Conservation (phyloP, 225 moss, liverwort and hornwort genomes). For the Polytrichum formosum region DNA sequence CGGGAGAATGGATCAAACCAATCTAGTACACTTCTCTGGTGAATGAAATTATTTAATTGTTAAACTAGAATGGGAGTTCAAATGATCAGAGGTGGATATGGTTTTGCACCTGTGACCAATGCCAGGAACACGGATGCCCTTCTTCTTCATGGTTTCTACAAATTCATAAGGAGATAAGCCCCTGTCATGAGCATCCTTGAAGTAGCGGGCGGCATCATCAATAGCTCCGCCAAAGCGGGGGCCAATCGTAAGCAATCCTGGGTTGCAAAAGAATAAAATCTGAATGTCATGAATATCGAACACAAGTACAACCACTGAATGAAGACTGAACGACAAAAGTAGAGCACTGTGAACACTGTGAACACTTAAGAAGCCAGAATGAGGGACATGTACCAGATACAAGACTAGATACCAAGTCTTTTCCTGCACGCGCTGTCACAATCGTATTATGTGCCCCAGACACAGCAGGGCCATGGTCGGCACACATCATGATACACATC, state of each 20-base stretch:
- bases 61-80: too few relatives aligned
- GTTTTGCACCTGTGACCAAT: slow-evolving; percentile 63
- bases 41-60: too few relatives aligned
- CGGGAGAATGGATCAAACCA: too few relatives aligned
- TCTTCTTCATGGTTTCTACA: slow-evolving; percentile 95
- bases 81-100: too few relatives aligned
- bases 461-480: slow-evolving; percentile 87
- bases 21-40: too few relatives aligned
- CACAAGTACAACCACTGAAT: too few relatives aligned
- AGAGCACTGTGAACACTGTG: background rate
- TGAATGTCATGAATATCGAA: slow-evolving; percentile 3
- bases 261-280: background rate
- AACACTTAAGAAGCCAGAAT: background rate
- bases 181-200: slow-evolving; percentile 81
- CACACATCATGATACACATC: slow-evolving; percentile 90
- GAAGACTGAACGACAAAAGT: background rate
- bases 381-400: slow-evolving; percentile 44
- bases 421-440: slow-evolving; percentile 82
- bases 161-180: slow-evolving; percentile 78
- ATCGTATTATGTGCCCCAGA: slow-evolving; percentile 88
- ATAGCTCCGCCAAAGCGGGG: slow-evolving; percentile 94
- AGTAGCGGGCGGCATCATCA: slow-evolving; percentile 93
- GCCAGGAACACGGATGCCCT: slow-evolving; percentile 84
- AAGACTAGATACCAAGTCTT: slow-evolving; percentile 87
- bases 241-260: slow-evolving; percentile 85